phyloP scores from a whole-genome alignment of 2,329 filamentous ascomycete genomes.

The Stachybotrys chlorohalonatus region DNA sequence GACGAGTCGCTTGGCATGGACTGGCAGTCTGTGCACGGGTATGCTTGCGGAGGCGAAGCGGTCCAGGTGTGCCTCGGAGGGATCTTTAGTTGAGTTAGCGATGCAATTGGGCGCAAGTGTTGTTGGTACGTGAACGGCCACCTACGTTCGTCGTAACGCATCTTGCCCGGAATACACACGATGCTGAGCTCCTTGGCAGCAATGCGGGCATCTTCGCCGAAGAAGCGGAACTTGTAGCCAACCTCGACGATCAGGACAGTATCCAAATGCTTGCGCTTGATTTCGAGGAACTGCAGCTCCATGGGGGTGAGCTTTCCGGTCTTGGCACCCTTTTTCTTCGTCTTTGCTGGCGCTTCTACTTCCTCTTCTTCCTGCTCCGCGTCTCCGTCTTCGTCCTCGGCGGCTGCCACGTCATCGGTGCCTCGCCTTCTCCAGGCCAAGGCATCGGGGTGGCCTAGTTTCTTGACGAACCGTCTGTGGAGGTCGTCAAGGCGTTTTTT shows the following conservation, averaged over 20 bases:
- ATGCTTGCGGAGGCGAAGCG: constrained; percentile 94
- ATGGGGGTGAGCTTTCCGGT: constrained; percentile 81
- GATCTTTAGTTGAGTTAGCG: constrained; percentile 36
- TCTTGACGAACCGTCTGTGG: constrained; percentile 81
- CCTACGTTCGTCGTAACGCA: constrained; percentile 82
- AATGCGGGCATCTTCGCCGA: constrained; percentile 84
- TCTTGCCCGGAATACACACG: constrained; percentile 92
- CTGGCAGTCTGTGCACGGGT: constrained; percentile 80
- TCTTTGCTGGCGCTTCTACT: constrained; percentile 34
- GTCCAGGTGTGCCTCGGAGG: constrained; percentile 84
- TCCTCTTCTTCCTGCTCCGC: constrained; percentile 49
- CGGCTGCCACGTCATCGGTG: constrained; percentile 41
- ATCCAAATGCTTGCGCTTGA: constrained; percentile 86
- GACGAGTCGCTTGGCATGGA: constrained; percentile 89
- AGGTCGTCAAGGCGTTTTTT: constrained; percentile 58
- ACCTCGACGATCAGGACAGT: constrained; percentile 89
- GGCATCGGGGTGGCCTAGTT: constrained; percentile 79
- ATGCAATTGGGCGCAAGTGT: not conserved
- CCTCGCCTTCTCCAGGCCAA: constrained; percentile 56
- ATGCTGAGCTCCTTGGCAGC: constrained; percentile 89
- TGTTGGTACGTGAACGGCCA: constrained; percentile 4
- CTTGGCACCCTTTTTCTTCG: constrained; percentile 62
- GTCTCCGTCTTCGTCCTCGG: constrained; percentile 46
- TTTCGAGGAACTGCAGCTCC: constrained; percentile 87
- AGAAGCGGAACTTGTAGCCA: constrained; percentile 96